A percentile compares a stretch with the other conserved stretches of the same genome.
Evolutionary conservation across 192 early-diverging fungal species (phyloP).

Genomic region (Coemansia sp.): DNA sequence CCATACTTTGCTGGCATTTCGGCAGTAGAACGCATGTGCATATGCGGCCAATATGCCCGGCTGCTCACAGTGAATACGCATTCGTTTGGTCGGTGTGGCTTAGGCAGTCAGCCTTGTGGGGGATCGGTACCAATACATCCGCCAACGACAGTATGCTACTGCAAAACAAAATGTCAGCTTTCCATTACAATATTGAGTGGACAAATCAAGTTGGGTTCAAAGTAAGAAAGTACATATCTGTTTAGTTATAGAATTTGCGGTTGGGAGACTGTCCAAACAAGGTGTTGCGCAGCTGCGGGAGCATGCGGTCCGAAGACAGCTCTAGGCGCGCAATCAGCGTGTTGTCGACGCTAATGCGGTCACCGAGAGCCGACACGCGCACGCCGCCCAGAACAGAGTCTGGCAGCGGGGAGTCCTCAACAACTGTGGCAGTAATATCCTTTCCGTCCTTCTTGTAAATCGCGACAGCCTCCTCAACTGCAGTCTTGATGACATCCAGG

Average conservation of each 20-base stretch:
- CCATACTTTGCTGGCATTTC: too few relatives aligned
- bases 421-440: slow-evolving; percentile 40
- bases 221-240: slow-evolving; percentile 4
- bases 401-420: slow-evolving; percentile 61
- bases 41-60: too few relatives aligned
- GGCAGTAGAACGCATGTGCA: too few relatives aligned
- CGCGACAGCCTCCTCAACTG: slow-evolving; percentile 50
- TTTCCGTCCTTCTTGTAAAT: slow-evolving; percentile 58
- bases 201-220: not conserved
- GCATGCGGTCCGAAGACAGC: slow-evolving; percentile 80
- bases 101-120: too few relatives aligned
- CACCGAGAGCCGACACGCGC: slow-evolving; percentile 69
- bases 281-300: slow-evolving; percentile 86
- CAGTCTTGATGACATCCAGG: slow-evolving; percentile 57
- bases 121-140: too few relatives aligned
- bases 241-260: slow-evolving; percentile 81
- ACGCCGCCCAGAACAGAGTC: slow-evolving; percentile 88
- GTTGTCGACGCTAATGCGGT: slow-evolving; percentile 83
- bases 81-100: too few relatives aligned
- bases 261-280: slow-evolving; percentile 90
- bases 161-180: too few relatives aligned
- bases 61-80: too few relatives aligned
- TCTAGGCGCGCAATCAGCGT: slow-evolving; percentile 88
- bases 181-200: too few relatives aligned
- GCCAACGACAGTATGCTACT: too few relatives aligned